Evolutionary conservation across 2,329 filamentous ascomycete species (phyloP).

Genomic region (Thelonectria rubi): DNA sequence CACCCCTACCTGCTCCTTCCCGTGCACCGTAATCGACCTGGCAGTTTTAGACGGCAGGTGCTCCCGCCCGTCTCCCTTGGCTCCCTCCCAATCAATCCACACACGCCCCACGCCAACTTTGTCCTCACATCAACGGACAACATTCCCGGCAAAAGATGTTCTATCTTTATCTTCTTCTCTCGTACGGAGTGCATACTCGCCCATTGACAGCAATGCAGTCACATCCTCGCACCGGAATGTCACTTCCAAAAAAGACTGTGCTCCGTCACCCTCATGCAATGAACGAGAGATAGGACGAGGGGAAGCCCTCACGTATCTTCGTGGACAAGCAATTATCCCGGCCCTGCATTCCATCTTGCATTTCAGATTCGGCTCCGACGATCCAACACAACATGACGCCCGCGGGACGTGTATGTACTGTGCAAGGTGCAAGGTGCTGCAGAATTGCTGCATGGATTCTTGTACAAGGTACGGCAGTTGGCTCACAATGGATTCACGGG

Average conservation of each 20-base stretch:
- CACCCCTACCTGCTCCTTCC: slow-evolving; percentile 2
- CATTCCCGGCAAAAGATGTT: background rate
- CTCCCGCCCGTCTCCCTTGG: background rate
- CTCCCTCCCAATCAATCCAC: background rate
- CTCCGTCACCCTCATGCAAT: slow-evolving; percentile 4
- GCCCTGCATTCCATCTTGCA: slow-evolving; percentile 24
- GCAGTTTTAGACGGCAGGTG: background rate
- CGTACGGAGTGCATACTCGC: background rate
- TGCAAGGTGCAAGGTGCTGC: background rate
- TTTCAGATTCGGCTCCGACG: slow-evolving; percentile 25
- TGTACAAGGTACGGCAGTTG: background rate
- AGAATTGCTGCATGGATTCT: slow-evolving; percentile 1
- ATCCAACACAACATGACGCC: slow-evolving; percentile 10
- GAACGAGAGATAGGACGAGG: slow-evolving; percentile 8
- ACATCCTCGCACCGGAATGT: slow-evolving; percentile 2
- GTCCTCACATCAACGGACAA: background rate
- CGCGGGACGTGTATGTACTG: background rate
- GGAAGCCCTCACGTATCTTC: background rate
- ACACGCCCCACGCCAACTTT: background rate
- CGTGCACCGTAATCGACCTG: background rate
- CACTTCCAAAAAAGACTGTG: background rate
- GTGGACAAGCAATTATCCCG: background rate
- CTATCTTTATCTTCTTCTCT: slow-evolving; percentile 3
- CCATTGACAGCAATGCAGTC: background rate
- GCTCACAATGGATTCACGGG: background rate